These are phyloP conservation scores for Mucuna pruriens DNA, from an alignment of 306 rosid genomes.

Conservation along the genomic window DNA sequence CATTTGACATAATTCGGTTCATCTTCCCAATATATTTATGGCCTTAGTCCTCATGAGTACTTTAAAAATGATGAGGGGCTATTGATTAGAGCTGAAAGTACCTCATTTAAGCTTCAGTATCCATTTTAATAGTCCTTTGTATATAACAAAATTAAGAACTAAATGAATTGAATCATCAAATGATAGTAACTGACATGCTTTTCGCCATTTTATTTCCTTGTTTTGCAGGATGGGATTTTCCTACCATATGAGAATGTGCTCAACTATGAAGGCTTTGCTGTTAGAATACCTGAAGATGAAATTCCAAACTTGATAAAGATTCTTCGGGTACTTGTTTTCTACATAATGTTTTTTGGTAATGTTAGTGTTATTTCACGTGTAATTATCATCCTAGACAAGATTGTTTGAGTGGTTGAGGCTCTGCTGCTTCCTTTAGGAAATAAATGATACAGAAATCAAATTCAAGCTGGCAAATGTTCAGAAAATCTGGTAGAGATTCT, in stretches of 20 bases:
- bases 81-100: conserved; percentile 20
- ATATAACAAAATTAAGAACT: neutral
- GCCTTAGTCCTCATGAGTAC: neutral
- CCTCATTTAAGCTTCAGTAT: conserved; percentile 19
- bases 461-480: conserved; percentile 68
- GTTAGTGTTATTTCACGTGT: neutral
- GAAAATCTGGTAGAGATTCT: conserved; percentile 82
- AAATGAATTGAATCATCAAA: conserved; percentile 15
- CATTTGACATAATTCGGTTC: neutral
- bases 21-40: neutral
- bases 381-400: conserved; percentile 7
- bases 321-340: conserved; percentile 55
- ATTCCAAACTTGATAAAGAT: conserved; percentile 72
- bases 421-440: conserved; percentile 52
- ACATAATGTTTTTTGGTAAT: neutral
- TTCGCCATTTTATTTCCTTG: conserved; percentile 23
- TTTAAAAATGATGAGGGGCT: conserved; percentile 1
- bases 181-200: conserved; percentile 4
- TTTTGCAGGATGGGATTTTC: conserved; percentile 79
- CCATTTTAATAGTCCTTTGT: conserved; percentile 9
- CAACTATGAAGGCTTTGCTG: conserved; percentile 82
- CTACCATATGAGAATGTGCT: conserved; percentile 85
- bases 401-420: conserved; percentile 37
- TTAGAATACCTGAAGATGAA: conserved; percentile 74
- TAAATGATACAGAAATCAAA: conserved; percentile 72